Conservation (phyloP, 306 rosid genomes). For the Cucurbita ficifolia region DNA sequence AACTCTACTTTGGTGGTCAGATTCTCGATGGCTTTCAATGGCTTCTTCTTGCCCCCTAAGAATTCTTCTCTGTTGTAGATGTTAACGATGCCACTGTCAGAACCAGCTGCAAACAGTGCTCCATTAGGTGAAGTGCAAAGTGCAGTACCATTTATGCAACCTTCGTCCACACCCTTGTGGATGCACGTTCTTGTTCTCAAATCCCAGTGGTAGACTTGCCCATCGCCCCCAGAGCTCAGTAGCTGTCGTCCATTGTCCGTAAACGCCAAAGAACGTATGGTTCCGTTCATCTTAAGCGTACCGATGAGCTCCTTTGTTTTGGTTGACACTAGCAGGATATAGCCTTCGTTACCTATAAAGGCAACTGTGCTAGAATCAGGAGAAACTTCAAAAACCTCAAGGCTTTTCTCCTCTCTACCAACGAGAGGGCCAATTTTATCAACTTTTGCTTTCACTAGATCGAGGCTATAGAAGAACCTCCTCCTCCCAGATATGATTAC, state of each 20-base stretch:
- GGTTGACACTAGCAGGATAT: slow-evolving; percentile 71
- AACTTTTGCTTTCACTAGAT: slow-evolving; percentile 61
- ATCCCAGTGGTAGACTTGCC: slow-evolving; percentile 92
- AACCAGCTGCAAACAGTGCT: slow-evolving; percentile 42
- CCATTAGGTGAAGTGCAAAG: slow-evolving; percentile 41
- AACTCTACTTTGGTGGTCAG: slow-evolving; percentile 36
- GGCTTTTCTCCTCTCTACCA: slow-evolving; percentile 89
- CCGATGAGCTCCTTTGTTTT: slow-evolving; percentile 73
- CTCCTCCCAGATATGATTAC: slow-evolving; percentile 74
- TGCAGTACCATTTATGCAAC: slow-evolving; percentile 37
- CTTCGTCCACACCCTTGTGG: slow-evolving; percentile 51
- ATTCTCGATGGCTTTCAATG: slow-evolving; percentile 36
- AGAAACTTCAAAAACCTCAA: slow-evolving; percentile 77
- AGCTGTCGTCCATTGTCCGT: slow-evolving; percentile 56
- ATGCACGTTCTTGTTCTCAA: slow-evolving; percentile 65
- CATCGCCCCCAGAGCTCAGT: slow-evolving; percentile 76
- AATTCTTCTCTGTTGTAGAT: slow-evolving; percentile 44
- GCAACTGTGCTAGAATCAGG: slow-evolving; percentile 77
- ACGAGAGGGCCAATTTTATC: slow-evolving; percentile 80
- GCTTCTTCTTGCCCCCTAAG: slow-evolving; percentile 44
- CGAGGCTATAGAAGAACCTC: slow-evolving; percentile 65
- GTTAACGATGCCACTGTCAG: slow-evolving; percentile 41
- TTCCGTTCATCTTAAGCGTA: slow-evolving; percentile 89
- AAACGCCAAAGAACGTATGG: slow-evolving; percentile 63
- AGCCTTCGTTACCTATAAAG: slow-evolving; percentile 74